Base-by-base conservation (phyloP, 345 rosid species). In the Nasturtium officinale region DNA sequence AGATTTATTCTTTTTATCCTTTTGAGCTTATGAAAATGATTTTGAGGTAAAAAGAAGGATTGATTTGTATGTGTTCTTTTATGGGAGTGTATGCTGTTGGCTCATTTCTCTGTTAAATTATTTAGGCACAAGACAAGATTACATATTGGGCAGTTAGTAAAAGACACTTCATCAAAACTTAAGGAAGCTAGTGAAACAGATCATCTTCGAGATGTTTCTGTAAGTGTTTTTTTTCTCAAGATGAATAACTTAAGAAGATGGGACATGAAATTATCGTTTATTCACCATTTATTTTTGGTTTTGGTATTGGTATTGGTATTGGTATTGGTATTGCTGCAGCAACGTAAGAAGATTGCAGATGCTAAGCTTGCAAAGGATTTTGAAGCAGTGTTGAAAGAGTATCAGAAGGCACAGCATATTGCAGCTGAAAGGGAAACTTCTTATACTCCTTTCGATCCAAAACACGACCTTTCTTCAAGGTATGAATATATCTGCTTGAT, bases 351-450 rank as follows among this genome's bases (percentile, higher is more conserved):
- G 80, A 62, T 77, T 17, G 70, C 72, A 13, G 80, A 77, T 64
- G 76, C 96, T 60, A 94, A 94, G 80, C 96, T 94, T 71, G 98
- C 96, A 42, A 94, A 85, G 81, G 98, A 94, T 74, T 91, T 94
- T 72, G 89, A 94, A 82, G 82, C 87, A 16, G 97, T 91, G 77
- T 79, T 91, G 77, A 89, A 81, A 71, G 95, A 88, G 84, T 94
- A 85, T 78, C 98, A 94, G 83, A 94, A 91, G 79, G 96, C 95
- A 33, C 97, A 94, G 51, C 84, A 89, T 79, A 85, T 89, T 73
- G 89, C 98, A 25, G 96, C 93, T 52, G 91, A 86, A 84, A 84
- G 97, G 52, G 97, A 94, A 87, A 94, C 84, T 84, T 84, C 96
- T 2, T 94, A 89, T 63, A 72, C 96, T 69, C 91, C 97, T 17